Conservation (phyloP, 495 filamentous ascomycete genomes). For the Emericellopsis terricola region DNA sequence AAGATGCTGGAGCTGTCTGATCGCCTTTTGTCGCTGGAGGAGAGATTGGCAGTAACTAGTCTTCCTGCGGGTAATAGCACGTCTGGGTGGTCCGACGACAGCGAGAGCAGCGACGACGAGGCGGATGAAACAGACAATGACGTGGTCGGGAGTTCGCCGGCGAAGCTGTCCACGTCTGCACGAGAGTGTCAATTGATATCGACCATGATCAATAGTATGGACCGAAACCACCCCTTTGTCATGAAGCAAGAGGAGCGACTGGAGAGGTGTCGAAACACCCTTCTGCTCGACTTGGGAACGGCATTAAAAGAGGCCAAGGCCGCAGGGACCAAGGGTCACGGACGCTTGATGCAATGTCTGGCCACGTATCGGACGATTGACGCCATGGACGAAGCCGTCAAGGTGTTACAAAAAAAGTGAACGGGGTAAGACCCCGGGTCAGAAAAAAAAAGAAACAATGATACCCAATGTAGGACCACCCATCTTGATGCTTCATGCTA, state of each 20-base stretch:
- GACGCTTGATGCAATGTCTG: constrained; percentile 48
- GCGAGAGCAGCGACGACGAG: constrained; percentile 13
- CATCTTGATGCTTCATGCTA: constrained; percentile 9
- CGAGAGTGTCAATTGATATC: constrained; percentile 22
- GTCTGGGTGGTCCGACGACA: constrained; percentile 14
- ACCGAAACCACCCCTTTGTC: constrained; percentile 20
- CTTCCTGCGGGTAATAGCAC: constrained; percentile 9
- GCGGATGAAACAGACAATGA: constrained; percentile 8
- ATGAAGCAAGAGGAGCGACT: constrained; percentile 38
- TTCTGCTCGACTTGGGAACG: constrained; percentile 66
- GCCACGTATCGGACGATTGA: constrained; percentile 61
- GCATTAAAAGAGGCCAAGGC: constrained; percentile 56
- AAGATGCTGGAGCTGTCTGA: constrained; percentile 53
- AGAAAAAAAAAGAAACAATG: constrained; percentile 14
- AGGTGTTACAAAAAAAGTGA: constrained; percentile 29
- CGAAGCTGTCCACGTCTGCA: constrained; percentile 24
- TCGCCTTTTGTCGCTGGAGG: constrained; percentile 58
- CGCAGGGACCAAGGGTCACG: constrained; percentile 32
- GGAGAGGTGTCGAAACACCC: constrained; percentile 40
- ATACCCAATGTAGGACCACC: constrained; percentile 17
- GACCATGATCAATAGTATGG: constrained; percentile 21
- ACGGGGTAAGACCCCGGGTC: neutral
- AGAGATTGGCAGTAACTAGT: constrained; percentile 32
- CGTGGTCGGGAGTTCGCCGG: constrained; percentile 19
- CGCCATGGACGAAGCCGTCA: constrained; percentile 57